Conservation (phyloP, 2,329 filamentous ascomycete species). For the Zymoseptoria brevis region DNA sequence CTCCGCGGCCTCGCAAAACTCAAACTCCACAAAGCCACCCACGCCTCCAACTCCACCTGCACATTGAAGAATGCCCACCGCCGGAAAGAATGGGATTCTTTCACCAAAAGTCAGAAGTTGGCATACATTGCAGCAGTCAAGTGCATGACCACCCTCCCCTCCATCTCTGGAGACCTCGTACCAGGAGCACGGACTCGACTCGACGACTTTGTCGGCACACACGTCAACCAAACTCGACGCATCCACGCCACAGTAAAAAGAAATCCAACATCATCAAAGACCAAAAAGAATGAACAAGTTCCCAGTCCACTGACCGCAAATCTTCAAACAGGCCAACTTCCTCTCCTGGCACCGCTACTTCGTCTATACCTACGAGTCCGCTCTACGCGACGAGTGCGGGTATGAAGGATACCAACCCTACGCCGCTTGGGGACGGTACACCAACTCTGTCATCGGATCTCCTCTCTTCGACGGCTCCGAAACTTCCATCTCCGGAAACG, state of each 20-base stretch:
- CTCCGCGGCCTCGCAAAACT: not conserved
- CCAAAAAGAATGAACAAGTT: no score
- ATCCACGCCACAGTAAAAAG: not conserved
- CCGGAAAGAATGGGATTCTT: conserved; percentile 36
- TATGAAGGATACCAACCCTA: conserved; percentile 35
- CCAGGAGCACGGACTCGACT: conserved; percentile 23
- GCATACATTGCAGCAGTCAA: conserved; percentile 26
- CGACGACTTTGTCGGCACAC: conserved; percentile 18
- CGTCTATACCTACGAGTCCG: conserved; percentile 36
- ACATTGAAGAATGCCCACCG: conserved; percentile 31
- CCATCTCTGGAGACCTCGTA: conserved; percentile 15
- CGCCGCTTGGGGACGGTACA: not conserved
- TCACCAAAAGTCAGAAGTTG: conserved; percentile 20
- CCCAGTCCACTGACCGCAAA: no score
- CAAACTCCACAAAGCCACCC: not conserved
- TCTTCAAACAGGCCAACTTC: conserved; percentile 19
- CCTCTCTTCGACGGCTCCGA: conserved; percentile 34
- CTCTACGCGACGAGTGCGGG: conserved; percentile 36
- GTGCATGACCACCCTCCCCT: conserved; percentile 24
- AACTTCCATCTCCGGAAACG: conserved; percentile 39
- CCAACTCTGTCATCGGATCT: not conserved
- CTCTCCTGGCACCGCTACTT: conserved; percentile 39
- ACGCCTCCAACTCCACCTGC: conserved; percentile 1
- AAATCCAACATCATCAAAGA: no score
- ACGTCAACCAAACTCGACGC: conserved; percentile 19